These are phyloP conservation scores for Colletotrichum gigasporum DNA, from an alignment of 2,329 filamentous ascomycete species.

Conservation along the genomic window DNA sequence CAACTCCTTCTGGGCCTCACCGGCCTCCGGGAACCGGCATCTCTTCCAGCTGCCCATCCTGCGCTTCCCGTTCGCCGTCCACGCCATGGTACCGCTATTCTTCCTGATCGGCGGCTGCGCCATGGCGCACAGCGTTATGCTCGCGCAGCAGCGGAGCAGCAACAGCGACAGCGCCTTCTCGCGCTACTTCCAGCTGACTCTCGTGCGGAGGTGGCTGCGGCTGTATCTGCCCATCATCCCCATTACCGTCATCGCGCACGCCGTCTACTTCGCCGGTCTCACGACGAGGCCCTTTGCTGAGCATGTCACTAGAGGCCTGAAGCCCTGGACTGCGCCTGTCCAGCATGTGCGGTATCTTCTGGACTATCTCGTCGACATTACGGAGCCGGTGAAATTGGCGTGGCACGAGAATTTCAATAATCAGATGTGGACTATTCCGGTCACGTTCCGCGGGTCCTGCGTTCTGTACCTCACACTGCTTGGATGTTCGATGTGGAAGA, in stretches of 20 bases:
- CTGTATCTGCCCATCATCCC: slow-evolving; percentile 3
- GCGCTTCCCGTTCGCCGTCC: slow-evolving; percentile 15
- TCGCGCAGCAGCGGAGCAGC: neutral
- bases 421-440: slow-evolving; percentile 12
- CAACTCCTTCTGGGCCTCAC: neutral
- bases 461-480: slow-evolving; percentile 8
- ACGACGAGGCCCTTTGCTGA: slow-evolving; percentile 1
- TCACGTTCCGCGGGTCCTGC: slow-evolving; percentile 8
- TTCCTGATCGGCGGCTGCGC: slow-evolving; percentile 29
- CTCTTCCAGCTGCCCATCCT: slow-evolving; percentile 22
- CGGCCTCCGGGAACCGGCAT: neutral
- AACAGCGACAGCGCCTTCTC: neutral
- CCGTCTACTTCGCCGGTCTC: neutral
- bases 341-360: neutral
- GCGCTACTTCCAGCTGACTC: neutral
- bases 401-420: slow-evolving; percentile 3
- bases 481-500: neutral
- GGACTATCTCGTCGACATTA: slow-evolving; percentile 3
- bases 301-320: neutral
- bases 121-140: slow-evolving; percentile 10
- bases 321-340: slow-evolving; percentile 8
- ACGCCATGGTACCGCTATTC: slow-evolving; percentile 29
- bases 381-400: neutral
- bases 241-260: neutral
- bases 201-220: neutral